Conservation (phyloP, 805 yeast genomes). For the Lipomyces lipofer region DNA sequence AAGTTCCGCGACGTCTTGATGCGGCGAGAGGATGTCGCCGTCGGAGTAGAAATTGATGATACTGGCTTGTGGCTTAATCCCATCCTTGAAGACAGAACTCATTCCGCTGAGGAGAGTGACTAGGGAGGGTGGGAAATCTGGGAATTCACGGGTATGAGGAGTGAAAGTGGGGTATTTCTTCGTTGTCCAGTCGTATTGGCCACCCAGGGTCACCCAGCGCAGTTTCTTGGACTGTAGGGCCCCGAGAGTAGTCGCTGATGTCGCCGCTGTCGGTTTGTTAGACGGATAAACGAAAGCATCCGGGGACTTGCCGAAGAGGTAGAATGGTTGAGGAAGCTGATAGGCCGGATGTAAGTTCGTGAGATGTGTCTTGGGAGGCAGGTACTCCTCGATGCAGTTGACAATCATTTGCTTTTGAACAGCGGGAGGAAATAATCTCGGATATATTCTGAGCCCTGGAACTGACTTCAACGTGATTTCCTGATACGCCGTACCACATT, state of each 20-base stretch:
- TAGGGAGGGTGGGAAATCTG: constrained; percentile 26
- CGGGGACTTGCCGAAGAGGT: constrained; percentile 33
- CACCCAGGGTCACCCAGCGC: constrained; percentile 52
- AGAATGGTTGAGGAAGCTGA: constrained; percentile 38
- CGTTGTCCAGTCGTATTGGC: constrained; percentile 49
- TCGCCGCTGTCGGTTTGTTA: neutral
- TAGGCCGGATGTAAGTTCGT: constrained; percentile 43
- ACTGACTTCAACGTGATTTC: constrained; percentile 35
- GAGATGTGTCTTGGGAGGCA: constrained; percentile 39
- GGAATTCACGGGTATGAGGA: constrained; percentile 33
- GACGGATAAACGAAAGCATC: constrained; percentile 5
- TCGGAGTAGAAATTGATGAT: constrained; percentile 47
- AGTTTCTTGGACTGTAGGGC: constrained; percentile 32
- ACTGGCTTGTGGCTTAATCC: constrained; percentile 43
- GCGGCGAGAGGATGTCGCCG: constrained; percentile 47
- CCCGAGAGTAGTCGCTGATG: constrained; percentile 6
- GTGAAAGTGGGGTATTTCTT: constrained; percentile 45
- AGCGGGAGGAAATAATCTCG: constrained; percentile 31
- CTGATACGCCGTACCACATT: neutral
- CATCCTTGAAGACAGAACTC: neutral
- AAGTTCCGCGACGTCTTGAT: constrained; percentile 47
- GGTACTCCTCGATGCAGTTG: constrained; percentile 38
- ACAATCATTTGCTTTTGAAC: constrained; percentile 38
- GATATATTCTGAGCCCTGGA: constrained; percentile 41
- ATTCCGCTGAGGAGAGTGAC: constrained; percentile 14